Base-by-base conservation (phyloP, 768 basidiomycete species). In the Xerocomellus chrysenteron region DNA sequence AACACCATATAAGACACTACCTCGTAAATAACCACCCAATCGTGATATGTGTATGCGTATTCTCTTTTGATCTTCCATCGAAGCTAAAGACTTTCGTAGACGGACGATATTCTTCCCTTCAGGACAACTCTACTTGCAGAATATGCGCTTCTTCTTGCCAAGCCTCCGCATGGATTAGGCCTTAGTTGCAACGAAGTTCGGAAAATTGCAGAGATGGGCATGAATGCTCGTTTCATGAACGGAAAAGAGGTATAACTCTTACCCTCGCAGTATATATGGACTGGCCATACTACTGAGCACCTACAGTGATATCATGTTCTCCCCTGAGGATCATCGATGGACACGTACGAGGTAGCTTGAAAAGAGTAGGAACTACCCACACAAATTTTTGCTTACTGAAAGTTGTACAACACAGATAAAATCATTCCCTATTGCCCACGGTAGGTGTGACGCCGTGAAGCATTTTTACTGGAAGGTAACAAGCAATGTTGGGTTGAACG, bases 71-170 rank as follows among this genome's bases (percentile, higher is more conserved):
- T 33, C 35, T 10, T 48, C 17, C 19, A 14, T 48, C 4, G 4
- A 35, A 14, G 37, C 50, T 64, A 14, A 54, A 24, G 14, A 35
- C 39, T 12, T 17, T n/a, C 21, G 44, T 60, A 92, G 91, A 93
- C 91, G 33, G 92, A 93, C 66, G 92, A 94, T 67, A 83, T 79
- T 5, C 82, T 94, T 17, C 85, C 86, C 0, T 93, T 93, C 73
- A 81, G 82, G 26, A 92, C 85, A 10, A 85, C 87, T 4, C 75
- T 93, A 2, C 65, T 86, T 0, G 89, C 77, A 4, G 92, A 94
- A 68, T 94, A 94, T 59, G 90, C 91, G 0, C 74, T 93, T 7
- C 80, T 94, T 36, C 75, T 93, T 51, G 92, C 92, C 0, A 68
- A 74, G 24, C 75, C 82, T n/a, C 91, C 91, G 0, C 64, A 83